phyloP scores from a whole-genome alignment of 257 asterid genomes.

The Solanum sejunctum region DNA sequence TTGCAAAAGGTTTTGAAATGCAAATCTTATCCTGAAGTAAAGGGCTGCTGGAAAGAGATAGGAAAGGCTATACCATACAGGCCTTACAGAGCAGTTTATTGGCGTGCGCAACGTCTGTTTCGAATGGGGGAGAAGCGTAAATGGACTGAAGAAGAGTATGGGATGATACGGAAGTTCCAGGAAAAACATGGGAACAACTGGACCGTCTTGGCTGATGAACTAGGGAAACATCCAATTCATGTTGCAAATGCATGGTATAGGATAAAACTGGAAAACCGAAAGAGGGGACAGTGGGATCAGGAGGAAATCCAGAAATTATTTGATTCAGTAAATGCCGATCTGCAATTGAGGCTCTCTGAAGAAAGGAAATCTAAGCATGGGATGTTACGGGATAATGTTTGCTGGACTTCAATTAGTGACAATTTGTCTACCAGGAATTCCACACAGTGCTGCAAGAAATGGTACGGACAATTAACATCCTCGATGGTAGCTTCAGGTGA shows the following conservation, averaged over 20 bases:
- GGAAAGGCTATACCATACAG: not conserved
- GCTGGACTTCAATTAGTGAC: not conserved
- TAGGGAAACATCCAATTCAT: not conserved
- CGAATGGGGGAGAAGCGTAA: not conserved
- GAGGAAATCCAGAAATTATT: not conserved
- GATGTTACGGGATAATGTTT: not conserved
- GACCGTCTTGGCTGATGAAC: not conserved
- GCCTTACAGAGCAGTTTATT: not conserved
- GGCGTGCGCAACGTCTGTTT: not conserved
- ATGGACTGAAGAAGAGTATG: not conserved
- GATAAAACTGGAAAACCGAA: not conserved
- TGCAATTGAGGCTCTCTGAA: not conserved
- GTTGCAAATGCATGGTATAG: not conserved
- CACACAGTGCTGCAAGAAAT: not conserved
- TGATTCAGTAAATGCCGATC: not conserved
- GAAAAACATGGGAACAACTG: not conserved
- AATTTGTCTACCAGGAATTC: not conserved
- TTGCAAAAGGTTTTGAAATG: not conserved
- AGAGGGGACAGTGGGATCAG: not conserved
- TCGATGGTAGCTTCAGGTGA: not conserved
- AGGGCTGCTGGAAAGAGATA: not conserved
- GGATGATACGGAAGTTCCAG: not conserved
- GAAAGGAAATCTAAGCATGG: not conserved
- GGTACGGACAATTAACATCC: slow-evolving; percentile 4
- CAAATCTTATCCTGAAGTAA: not conserved